Evolutionary conservation across 2,329 filamentous ascomycete genomes (phyloP).

Genomic region (Monosporascus sp.): DNA sequence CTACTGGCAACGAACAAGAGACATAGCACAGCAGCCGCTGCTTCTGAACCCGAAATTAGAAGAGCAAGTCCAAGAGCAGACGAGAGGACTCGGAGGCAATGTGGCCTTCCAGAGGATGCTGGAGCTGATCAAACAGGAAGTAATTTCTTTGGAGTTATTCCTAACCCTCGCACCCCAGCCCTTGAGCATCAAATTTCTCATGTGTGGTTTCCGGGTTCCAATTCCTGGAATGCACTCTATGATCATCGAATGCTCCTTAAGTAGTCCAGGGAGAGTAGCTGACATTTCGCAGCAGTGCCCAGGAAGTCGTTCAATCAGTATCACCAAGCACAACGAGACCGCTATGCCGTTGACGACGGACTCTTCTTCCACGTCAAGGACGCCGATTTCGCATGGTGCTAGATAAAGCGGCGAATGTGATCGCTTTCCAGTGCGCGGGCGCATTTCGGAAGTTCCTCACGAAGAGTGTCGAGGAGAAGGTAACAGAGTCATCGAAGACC

Average conservation of each 20-base stretch:
- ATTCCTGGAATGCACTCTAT: too few relatives aligned
- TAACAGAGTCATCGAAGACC: not conserved
- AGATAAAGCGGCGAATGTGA: not conserved
- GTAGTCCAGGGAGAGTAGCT: too few relatives aligned
- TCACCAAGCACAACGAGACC: not conserved
- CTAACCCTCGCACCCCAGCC: too few relatives aligned
- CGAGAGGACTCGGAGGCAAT: not conserved
- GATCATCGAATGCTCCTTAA: too few relatives aligned
- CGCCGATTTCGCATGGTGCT: not conserved
- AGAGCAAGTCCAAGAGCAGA: not conserved
- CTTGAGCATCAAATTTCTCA: too few relatives aligned
- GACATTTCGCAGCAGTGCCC: too few relatives aligned
- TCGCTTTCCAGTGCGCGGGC: not conserved
- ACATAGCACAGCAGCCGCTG: constrained; percentile 1
- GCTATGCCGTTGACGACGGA: not conserved
- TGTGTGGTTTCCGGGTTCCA: too few relatives aligned
- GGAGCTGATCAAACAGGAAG: not conserved
- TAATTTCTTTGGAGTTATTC: too few relatives aligned
- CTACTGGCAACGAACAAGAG: not conserved
- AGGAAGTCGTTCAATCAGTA: not conserved
- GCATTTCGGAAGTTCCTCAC: not conserved
- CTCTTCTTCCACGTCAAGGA: not conserved
- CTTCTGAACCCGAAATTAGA: not conserved
- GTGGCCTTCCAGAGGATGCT: not conserved
- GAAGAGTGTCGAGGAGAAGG: not conserved